Evolutionary conservation across 441 rosid species (phyloP), one percentile per base, ranked within the genome.

Genomic region (Pelargonium australe): DNA sequence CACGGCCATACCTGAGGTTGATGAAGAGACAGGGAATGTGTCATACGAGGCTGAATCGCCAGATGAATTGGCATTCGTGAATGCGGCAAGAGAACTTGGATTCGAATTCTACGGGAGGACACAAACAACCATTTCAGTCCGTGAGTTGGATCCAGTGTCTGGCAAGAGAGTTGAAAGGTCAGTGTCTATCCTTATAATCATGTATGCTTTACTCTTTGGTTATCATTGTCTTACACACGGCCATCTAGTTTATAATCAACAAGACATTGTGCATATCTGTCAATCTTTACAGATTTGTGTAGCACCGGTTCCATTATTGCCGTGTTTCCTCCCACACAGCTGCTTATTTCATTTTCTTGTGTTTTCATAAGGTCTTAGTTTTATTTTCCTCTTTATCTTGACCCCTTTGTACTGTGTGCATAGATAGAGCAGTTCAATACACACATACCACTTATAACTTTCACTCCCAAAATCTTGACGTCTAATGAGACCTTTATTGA

Each of bases 11-110:
- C 94, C 94, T 0, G 94, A 88, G 70, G 79, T 75, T 10, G 87
- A 85, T 80, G 89, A 84, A 78, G 86, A 68, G 16, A 78, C 81
- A 0, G 88, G 87, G 16, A 70, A 73, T 45, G 76, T 94, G 51
- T 73, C 84, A 11, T 88, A 88, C 12, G 94, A 88, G 68, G 94
- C 94, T 68, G 94, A 88, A 79, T 86, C 89, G 63, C 94, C 94
- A 14, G 94, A 88, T 77, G 94, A 88, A 79, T 87, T 89, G 70
- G 87, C 94, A 1, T 88, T 88, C 73, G 91, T 88, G 65, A 85
- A 86, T 64, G 94, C 94, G 11, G 89, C 94, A 16, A 75, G 89
- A 72, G 87, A 86, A 63, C 23, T 88, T 13, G 94, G 94, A 58
- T 88, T 86, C 34, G 94, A 88, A 73, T 88, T 88, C 76, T 83